Base-by-base conservation (phyloP, 169 alveolate species). In the Theileria sp. region DNA sequence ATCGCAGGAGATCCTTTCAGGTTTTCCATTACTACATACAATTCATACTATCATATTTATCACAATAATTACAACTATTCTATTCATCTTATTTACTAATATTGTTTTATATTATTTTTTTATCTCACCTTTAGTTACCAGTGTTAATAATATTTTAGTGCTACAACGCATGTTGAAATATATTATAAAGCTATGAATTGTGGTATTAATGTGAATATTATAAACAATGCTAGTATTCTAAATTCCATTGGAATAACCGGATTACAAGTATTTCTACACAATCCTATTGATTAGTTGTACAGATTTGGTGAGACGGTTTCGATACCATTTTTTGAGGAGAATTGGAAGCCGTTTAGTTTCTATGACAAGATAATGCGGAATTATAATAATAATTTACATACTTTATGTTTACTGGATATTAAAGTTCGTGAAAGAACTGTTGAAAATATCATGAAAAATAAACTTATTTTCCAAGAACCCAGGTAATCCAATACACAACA, bases 271-370 rank as follows among this genome's bases (percentile, higher is more conserved):
- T 3, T 17, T 28, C 36, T 60, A 10, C 26, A 77, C 69, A 89
- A 88, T 23, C 86, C 91, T 34, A 94, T 93, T 13, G 15, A 8
- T 94, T 75, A 95, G 88, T 91, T 98, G 32, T 98, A 97, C 86
- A 95, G 99, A 80, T 98, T 97, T 89, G 99, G 99, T 26, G 99
- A 97, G 86, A 96, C 97, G 5, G 99, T 98, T 6, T 96, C 99
- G 26, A 95, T 98, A 67, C 99, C 99, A 51, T 97, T 97, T 91
- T 98, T 97, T 88, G 98, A 98, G 21, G 98, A 93, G 80, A 94
- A 92, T 69, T 98, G 99, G 99, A 92, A 92, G 64, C 99, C 99
- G 19, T 95, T 93, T 60, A 95, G 98, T 82, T 97, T 97, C 88
- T 96, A 94, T 87, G 98, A 96, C 38, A 97, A 98, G 90, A 95